Evolutionary conservation across 2,329 filamentous ascomycete species (phyloP).

Genomic region (Alternaria sp.): DNA sequence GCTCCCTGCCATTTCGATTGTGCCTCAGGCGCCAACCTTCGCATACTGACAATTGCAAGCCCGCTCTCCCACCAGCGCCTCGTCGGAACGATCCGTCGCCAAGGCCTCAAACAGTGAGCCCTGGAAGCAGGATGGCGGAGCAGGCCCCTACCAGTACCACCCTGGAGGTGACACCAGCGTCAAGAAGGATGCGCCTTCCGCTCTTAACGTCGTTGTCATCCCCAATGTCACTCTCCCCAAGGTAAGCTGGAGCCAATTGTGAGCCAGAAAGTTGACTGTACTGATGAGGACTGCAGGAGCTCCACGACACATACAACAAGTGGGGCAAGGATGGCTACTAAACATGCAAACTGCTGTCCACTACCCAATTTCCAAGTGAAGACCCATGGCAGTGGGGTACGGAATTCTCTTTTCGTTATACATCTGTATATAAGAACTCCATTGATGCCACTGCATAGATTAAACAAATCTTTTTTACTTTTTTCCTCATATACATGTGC

Average conservation of each 20-base stretch:
- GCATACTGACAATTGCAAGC: conserved; percentile 59
- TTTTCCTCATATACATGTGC: not conserved
- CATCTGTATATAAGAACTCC: conserved; percentile 28
- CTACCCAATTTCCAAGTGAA: conserved; percentile 2
- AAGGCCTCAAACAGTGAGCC: conserved; percentile 84
- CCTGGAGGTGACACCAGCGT: conserved; percentile 82
- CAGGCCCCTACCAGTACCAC: conserved; percentile 70
- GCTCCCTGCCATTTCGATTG: conserved; percentile 23
- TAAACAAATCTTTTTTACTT: conserved; percentile 7
- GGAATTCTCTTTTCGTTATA: conserved; percentile 11
- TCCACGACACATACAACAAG: conserved; percentile 99
- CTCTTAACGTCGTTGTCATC: conserved; percentile 92
- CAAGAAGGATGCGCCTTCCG: conserved; percentile 90
- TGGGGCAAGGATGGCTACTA: conserved; percentile 95
- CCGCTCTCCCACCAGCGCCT: conserved; percentile 83
- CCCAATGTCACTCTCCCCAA: conserved; percentile 92
- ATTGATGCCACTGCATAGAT: conserved; percentile 12
- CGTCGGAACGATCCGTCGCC: conserved; percentile 79
- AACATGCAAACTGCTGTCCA: conserved; percentile 1
- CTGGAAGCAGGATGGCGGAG: conserved; percentile 74
- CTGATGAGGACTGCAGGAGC: conserved; percentile 62
- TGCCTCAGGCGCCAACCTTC: conserved; percentile 10
- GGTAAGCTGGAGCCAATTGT: conserved; percentile 42
- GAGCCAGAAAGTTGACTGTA: not conserved
- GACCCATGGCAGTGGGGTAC: not conserved